These are phyloP conservation scores for Hypoxylon trugodes DNA, from an alignment of 495 filamentous ascomycete species.

Conservation along the genomic window DNA sequence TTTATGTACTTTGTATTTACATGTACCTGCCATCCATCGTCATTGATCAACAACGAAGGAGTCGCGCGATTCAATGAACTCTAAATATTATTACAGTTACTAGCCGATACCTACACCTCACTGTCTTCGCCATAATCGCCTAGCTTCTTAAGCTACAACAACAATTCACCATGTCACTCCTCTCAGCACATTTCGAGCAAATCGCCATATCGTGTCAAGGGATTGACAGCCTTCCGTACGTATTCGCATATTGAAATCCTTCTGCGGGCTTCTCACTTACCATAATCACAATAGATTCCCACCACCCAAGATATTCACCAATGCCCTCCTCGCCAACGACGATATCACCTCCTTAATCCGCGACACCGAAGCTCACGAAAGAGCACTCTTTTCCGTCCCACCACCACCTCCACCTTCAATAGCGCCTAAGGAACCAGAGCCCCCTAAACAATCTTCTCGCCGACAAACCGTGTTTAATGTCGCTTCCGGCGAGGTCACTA, in stretches of 20 bases:
- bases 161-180: constrained; percentile 68
- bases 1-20: too few species aligned
- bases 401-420: constrained; percentile 66
- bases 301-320: constrained; percentile 93
- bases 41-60: too few species aligned
- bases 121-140: background rate
- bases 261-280: background rate
- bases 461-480: constrained; percentile 66
- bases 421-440: constrained; percentile 42
- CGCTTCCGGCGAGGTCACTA: constrained; percentile 62
- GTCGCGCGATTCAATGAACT: too few species aligned
- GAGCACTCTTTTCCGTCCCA: constrained; percentile 91
- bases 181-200: constrained; percentile 89
- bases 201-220: constrained; percentile 83
- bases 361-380: constrained; percentile 94
- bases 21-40: too few species aligned
- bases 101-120: too few species aligned
- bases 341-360: constrained; percentile 95
- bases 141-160: background rate
- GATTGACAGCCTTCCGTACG: constrained; percentile 85
- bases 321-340: constrained; percentile 83
- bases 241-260: background rate
- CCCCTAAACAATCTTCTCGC: constrained; percentile 47
- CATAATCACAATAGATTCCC: constrained; percentile 69
- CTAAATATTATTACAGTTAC: too few species aligned